Base-by-base conservation (phyloP, 2,329 filamentous ascomycete species). In the Colletotrichum spaethianum region DNA sequence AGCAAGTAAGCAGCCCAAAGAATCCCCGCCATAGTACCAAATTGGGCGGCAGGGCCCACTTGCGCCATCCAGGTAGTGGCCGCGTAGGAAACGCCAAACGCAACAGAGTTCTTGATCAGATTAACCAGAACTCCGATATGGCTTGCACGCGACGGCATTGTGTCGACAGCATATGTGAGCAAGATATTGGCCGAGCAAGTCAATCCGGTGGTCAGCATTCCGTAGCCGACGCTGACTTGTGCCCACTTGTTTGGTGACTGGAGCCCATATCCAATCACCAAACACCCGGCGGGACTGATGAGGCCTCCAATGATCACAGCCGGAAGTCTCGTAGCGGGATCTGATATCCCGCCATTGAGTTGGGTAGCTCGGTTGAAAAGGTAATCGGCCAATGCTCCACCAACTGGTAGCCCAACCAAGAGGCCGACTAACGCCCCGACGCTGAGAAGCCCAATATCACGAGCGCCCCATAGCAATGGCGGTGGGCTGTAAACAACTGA, bases 171-270 rank as follows among this genome's bases (percentile, higher is more conserved):
- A 26, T 76, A 76, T 2, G 73, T 75, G 5, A 76, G 64, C 11
- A 76, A 38, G 16, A 76, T 65, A 28, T 76, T 76, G 14, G 74
- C 74, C 11, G 73, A 75, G 50, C 65, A 72, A 16, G 75, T 75
- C 61, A 75, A 36, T 14, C 74, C 74, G 20, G 73, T 73, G 18
- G 70, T 31, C 26, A 75, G 26, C 75, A 76, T 75, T 20, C 63
- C 73, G 66, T 72, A 76, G 40, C 74, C 74, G 23, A 75, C 44
- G 31, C 67, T 69, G 2, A 74, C 50, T n/a, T 36, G 38, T 40
- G 66, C 56, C 73, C 73, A 75, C n/a, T 74, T 67, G 12, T 57
- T 36, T 6, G 74, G 63, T 6, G 73, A 71, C 23, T 69, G 42
- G 2, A 75, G 42, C 2, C 60, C 53, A 55, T 72, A 75, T 1